Evolutionary conservation across 2,329 filamentous ascomycete species (phyloP).

Genomic region (Ceratocystis lukuohia): DNA sequence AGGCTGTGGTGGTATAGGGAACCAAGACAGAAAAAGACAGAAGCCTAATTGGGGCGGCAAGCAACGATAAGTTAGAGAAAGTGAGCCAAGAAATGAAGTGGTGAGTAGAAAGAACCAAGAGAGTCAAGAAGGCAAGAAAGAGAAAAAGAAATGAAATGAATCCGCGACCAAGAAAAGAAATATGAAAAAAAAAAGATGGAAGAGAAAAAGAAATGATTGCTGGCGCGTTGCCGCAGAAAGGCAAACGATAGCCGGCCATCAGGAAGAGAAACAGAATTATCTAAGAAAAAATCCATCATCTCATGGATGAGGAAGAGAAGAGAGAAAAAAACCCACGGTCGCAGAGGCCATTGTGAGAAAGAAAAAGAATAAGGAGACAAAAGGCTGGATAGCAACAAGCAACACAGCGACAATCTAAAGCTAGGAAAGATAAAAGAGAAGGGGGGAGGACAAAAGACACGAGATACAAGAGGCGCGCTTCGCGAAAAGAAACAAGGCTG

Average conservation of each 20-base stretch:
- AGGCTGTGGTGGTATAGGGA: constrained; percentile 20
- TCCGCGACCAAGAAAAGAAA: constrained; percentile 16
- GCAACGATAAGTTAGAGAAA: constrained; percentile 41
- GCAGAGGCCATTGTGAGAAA: constrained; percentile 2
- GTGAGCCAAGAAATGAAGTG: constrained; percentile 28
- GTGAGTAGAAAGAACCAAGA: constrained; percentile 21
- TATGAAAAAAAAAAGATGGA: constrained; percentile 16
- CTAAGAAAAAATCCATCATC: background rate
- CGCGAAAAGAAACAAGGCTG: constrained; percentile 12
- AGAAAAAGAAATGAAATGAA: constrained; percentile 1
- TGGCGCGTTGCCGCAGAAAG: constrained; percentile 1
- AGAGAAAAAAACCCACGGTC: background rate
- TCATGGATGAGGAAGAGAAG: constrained; percentile 14
- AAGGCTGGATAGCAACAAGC: background rate
- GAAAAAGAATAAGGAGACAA: constrained; percentile 4
- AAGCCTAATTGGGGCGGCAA: constrained; percentile 32
- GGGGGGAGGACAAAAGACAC: constrained; percentile 17
- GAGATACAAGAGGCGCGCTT: constrained; percentile 8
- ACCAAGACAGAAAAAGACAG: constrained; percentile 23
- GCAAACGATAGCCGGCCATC: constrained; percentile 10
- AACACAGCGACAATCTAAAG: constrained; percentile 8
- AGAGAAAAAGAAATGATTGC: constrained; percentile 17
- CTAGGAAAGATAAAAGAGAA: constrained; percentile 16
- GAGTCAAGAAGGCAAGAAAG: constrained; percentile 12
- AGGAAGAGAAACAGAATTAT: constrained; percentile 2